phyloP scores from a whole-genome alignment of 257 asterid species.

The Solanum peruvianum region DNA sequence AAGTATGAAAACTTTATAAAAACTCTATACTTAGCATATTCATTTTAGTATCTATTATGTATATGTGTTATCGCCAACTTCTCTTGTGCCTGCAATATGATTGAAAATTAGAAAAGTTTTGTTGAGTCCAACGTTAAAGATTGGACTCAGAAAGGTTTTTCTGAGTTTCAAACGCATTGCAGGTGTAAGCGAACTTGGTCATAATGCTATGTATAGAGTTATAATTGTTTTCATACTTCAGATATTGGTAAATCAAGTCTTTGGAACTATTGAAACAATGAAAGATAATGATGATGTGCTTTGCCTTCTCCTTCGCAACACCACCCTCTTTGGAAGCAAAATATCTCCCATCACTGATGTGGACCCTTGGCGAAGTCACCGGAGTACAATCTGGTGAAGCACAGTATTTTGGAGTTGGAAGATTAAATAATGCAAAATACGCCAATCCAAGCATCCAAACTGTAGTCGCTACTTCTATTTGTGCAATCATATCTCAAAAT shows the following conservation, averaged over 20 bases:
- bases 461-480: slow-evolving; percentile 30
- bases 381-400: slow-evolving; percentile 68
- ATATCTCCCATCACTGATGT: slow-evolving; percentile 63
- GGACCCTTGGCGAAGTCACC: slow-evolving; percentile 54
- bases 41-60: too few relatives aligned
- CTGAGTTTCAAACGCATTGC: background rate
- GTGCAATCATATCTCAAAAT: slow-evolving; percentile 40
- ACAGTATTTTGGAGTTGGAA: slow-evolving; percentile 53
- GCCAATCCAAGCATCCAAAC: slow-evolving; percentile 35
- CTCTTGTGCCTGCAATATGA: too few relatives aligned
- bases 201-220: background rate
- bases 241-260: slow-evolving; percentile 44
- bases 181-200: background rate
- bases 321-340: slow-evolving; percentile 70
- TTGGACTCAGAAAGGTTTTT: background rate
- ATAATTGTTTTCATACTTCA: slow-evolving; percentile 22
- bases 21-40: too few relatives aligned
- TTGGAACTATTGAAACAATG: slow-evolving; percentile 67
- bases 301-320: slow-evolving; percentile 46
- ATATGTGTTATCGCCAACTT: too few relatives aligned
- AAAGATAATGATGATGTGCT: slow-evolving; percentile 37
- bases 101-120: too few relatives aligned
- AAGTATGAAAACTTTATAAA: too few relatives aligned
- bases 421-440: slow-evolving; percentile 39
- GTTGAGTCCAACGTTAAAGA: background rate